phyloP scores from a whole-genome alignment of 345 rosid genomes.

The Gossypium anomalum region DNA sequence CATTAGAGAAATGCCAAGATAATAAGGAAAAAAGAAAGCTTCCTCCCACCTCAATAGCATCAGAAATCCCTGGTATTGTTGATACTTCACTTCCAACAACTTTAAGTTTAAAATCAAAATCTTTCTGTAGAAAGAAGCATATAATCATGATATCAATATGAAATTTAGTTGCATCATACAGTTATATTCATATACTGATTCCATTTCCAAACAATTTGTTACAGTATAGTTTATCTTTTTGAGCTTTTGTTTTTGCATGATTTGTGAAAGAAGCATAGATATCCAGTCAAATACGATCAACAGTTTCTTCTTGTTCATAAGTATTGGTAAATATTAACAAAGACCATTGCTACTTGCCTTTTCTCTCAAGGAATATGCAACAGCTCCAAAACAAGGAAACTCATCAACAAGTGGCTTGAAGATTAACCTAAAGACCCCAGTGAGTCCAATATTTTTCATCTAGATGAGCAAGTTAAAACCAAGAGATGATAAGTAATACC shows the following conservation, averaged over 20 bases:
- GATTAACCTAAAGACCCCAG: conserved; percentile 89
- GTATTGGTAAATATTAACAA: neutral
- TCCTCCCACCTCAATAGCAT: conserved; percentile 68
- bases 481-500: neutral
- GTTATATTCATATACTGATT: neutral
- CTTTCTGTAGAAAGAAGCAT: conserved; percentile 50
- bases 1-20: neutral
- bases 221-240: neutral
- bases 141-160: neutral
- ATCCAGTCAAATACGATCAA: neutral
- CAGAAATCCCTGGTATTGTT: conserved; percentile 75
- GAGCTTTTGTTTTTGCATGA: neutral
- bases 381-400: conserved; percentile 89
- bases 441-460: conserved; percentile 85
- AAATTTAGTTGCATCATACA: neutral
- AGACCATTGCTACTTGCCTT: conserved; percentile 41
- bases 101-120: conserved; percentile 71
- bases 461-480: conserved; percentile 29
- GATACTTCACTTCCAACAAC: conserved; percentile 75
- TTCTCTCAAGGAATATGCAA: conserved; percentile 67
- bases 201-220: neutral
- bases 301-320: neutral
- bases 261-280: neutral
- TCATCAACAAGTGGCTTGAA: conserved; percentile 80
- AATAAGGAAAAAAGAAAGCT: neutral